These are phyloP conservation scores for Salix dunnii DNA, from an alignment of 345 rosid genomes.

Conservation along the genomic window DNA sequence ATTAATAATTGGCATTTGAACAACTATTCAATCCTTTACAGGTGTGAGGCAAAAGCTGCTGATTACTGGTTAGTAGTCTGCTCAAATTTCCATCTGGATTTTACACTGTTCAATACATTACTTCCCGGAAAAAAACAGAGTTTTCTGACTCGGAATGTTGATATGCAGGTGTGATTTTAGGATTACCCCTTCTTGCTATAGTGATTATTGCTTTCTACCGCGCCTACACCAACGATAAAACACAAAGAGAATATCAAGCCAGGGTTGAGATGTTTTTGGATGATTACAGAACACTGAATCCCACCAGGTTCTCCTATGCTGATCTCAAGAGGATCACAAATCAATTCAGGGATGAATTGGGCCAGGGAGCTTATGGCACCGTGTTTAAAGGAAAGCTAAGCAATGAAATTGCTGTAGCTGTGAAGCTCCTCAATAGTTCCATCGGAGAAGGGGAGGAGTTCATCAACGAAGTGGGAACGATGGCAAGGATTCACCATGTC, in stretches of 20 bases:
- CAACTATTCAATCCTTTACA: background rate
- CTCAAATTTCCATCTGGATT: background rate
- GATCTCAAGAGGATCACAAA: slow-evolving; percentile 12
- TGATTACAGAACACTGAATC: slow-evolving; percentile 8
- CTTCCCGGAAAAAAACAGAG: background rate
- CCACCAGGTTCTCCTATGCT: slow-evolving; percentile 11
- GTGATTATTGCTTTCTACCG: background rate
- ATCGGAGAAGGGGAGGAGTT: slow-evolving; percentile 6
- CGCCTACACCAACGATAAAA: background rate
- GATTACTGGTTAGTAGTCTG: background rate
- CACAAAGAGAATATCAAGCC: background rate
- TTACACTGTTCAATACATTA: background rate
- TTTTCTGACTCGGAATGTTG: background rate
- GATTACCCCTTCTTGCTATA: background rate
- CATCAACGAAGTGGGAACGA: slow-evolving; percentile 5
- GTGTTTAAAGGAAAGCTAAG: slow-evolving; percentile 11
- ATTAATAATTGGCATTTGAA: no score
- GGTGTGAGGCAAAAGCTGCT: background rate
- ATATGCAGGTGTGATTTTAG: background rate
- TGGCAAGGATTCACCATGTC: slow-evolving; percentile 11
- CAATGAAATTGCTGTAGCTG: slow-evolving; percentile 9
- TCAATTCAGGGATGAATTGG: background rate
- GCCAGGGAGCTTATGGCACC: slow-evolving; percentile 11
- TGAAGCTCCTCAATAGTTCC: slow-evolving; percentile 6
- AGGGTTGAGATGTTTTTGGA: background rate